A percentile compares a stretch with the other conserved stretches of the same genome.
phyloP scores from a whole-genome alignment of 1,139 yeast genomes.

The Debaryomyces sp. region DNA sequence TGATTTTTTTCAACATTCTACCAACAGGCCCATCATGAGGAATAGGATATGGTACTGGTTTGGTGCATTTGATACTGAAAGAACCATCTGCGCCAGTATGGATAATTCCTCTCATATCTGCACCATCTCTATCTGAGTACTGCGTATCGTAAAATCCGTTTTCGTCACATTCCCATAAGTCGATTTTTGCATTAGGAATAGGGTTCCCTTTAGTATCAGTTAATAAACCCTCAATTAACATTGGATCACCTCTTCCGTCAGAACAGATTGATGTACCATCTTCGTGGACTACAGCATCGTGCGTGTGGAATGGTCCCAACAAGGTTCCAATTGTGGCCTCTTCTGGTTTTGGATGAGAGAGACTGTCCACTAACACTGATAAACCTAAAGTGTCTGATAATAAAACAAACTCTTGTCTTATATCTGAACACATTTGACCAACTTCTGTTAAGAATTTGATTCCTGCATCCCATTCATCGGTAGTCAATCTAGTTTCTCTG shows the following conservation, averaged over 20 bases:
- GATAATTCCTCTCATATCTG: constrained; percentile 37
- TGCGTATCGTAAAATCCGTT: constrained; percentile 42
- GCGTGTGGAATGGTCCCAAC: constrained; percentile 38
- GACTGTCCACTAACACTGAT: constrained; percentile 32
- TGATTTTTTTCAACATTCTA: constrained; percentile 26
- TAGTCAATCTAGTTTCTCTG: constrained; percentile 31
- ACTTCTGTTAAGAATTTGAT: constrained; percentile 28
- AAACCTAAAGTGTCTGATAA: constrained; percentile 33
- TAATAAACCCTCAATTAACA: constrained; percentile 22
- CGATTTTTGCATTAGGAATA: constrained; percentile 28
- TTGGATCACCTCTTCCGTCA: constrained; percentile 33
- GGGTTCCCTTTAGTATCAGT: constrained; percentile 31
- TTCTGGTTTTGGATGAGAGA: constrained; percentile 34
- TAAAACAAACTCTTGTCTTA: constrained; percentile 34
- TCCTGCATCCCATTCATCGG: constrained; percentile 35
- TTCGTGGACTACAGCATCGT: constrained; percentile 29
- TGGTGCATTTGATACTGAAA: constrained; percentile 29
- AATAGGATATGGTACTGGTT: constrained; percentile 40
- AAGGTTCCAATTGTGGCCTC: constrained; percentile 34
- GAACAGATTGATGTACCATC: constrained; percentile 29
- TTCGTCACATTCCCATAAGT: constrained; percentile 42
- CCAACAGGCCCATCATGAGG: constrained; percentile 47
- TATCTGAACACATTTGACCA: constrained; percentile 32
- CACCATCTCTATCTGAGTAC: constrained; percentile 20
- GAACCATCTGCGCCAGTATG: constrained; percentile 28